Percentiles rank a stretch among this genome's conserved stretches.
Evolutionary conservation across 441 rosid genomes (phyloP).

Genomic region (Gossypium davidsonii): DNA sequence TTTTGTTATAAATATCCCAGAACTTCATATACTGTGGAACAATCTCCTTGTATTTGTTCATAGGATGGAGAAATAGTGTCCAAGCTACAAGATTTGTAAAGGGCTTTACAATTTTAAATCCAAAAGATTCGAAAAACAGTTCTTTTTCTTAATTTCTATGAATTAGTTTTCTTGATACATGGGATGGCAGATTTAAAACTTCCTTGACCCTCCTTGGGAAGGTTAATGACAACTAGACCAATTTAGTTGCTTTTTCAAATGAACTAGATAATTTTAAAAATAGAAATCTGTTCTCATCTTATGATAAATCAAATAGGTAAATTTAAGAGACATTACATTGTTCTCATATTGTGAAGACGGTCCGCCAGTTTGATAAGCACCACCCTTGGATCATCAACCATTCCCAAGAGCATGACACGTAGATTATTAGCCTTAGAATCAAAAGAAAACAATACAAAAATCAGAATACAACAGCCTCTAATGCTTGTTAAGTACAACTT

Average conservation of each 20-base stretch:
- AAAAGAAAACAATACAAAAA: conserved; percentile 15
- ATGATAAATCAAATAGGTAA: background rate
- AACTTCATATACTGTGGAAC: background rate
- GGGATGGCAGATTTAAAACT: background rate
- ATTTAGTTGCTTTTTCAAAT: background rate
- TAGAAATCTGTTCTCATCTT: background rate
- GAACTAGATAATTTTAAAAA: background rate
- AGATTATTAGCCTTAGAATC: conserved; percentile 52
- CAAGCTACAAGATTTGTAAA: background rate
- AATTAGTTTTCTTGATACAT: background rate
- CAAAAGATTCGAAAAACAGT: background rate
- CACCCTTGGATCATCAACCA: conserved; percentile 81
- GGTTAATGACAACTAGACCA: background rate
- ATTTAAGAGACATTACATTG: conserved; percentile 42
- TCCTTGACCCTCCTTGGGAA: too few species aligned
- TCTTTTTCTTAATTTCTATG: background rate
- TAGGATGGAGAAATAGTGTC: background rate
- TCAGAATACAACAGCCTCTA: conserved; percentile 13
- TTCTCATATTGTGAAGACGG: conserved; percentile 84
- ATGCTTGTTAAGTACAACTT: conserved; percentile 4
- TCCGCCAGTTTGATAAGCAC: conserved; percentile 82
- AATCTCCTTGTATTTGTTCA: background rate
- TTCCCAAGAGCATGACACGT: conserved; percentile 71
- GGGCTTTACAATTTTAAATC: background rate
- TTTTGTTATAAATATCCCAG: conserved; percentile 11